Conservation (phyloP, 139 green algal species). For the Chlamydomonas asymmetrica region DNA sequence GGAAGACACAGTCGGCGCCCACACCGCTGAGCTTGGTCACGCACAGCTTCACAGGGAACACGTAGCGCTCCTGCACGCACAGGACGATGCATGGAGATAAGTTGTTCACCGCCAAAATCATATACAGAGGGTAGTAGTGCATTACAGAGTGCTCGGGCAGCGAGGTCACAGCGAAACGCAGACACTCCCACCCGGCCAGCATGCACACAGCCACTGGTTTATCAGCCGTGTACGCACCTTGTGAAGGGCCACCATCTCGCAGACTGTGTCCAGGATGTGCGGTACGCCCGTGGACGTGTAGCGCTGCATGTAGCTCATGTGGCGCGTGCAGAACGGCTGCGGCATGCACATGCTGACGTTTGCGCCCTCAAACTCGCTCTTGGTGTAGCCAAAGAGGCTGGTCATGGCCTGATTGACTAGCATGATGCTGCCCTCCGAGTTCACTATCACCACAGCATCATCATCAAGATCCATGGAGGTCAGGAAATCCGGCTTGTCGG, state of each 20-base stretch:
- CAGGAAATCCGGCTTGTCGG: slow-evolving; percentile 4
- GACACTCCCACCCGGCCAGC: no score
- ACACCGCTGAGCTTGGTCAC: slow-evolving; percentile 33
- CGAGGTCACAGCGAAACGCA: no score
- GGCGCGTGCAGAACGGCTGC: slow-evolving; percentile 21
- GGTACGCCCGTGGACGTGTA: slow-evolving; percentile 30
- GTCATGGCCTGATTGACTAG: slow-evolving; percentile 12
- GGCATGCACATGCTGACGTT: slow-evolving; percentile 32
- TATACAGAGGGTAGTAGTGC: no score
- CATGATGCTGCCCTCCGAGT: slow-evolving; percentile 21
- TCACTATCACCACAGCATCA: slow-evolving; percentile 14
- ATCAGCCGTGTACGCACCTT: no score
- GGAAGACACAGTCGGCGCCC: slow-evolving; percentile 27
- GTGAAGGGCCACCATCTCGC: slow-evolving; percentile 44
- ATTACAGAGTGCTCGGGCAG: no score
- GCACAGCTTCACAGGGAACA: slow-evolving; percentile 26
- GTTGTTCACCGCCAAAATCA: no score
- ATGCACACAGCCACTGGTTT: no score
- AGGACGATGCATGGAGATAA: no score
- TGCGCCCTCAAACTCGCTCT: slow-evolving; percentile 16
- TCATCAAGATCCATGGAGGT: slow-evolving; percentile 11
- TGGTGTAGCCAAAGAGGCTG: slow-evolving; percentile 23
- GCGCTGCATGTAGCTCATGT: slow-evolving; percentile 18
- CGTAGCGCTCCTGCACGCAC: slow-evolving; percentile 18
- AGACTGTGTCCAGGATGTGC: slow-evolving; percentile 44